These are phyloP conservation scores for Saturnispora sanitii DNA, from an alignment of 805 yeast species.

Conservation along the genomic window DNA sequence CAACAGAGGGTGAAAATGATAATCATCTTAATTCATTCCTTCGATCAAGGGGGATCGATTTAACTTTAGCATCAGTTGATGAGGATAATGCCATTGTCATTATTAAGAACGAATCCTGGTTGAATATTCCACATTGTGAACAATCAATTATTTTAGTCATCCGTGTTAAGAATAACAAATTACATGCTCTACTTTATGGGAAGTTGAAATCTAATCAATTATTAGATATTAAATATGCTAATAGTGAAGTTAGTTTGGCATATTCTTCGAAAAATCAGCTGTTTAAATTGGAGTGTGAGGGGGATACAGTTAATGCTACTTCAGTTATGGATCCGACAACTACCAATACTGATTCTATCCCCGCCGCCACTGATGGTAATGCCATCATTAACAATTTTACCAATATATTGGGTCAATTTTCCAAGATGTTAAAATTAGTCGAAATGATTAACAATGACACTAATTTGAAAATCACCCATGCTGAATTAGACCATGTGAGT, in stretches of 20 bases:
- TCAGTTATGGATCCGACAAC: not conserved
- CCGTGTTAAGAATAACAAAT: slow-evolving; percentile 19
- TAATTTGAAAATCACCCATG: slow-evolving; percentile 20
- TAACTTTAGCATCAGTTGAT: slow-evolving; percentile 5
- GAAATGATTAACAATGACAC: slow-evolving; percentile 23
- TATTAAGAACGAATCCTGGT: slow-evolving; percentile 28
- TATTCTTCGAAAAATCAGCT: slow-evolving; percentile 20
- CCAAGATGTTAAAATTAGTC: slow-evolving; percentile 22
- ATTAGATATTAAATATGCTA: slow-evolving; percentile 21
- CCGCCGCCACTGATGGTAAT: not conserved
- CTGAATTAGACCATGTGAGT: slow-evolving; percentile 21
- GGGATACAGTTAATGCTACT: slow-evolving; percentile 14
- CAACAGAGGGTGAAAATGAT: slow-evolving; percentile 18
- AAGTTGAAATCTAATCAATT: slow-evolving; percentile 21
- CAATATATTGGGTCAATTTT: slow-evolving; percentile 21
- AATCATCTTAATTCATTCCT: slow-evolving; percentile 16
- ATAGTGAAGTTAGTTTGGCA: slow-evolving; percentile 19
- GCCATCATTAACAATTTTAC: slow-evolving; percentile 18
- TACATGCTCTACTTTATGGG: slow-evolving; percentile 29
- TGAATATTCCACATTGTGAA: slow-evolving; percentile 29
- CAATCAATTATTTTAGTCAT: slow-evolving; percentile 27
- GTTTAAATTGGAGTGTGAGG: slow-evolving; percentile 23
- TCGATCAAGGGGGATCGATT: too few species aligned
- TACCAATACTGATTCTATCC: not conserved
- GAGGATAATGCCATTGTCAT: slow-evolving; percentile 24